Conservation (phyloP, 2,329 filamentous ascomycete species). For the Cercospora sp. region DNA sequence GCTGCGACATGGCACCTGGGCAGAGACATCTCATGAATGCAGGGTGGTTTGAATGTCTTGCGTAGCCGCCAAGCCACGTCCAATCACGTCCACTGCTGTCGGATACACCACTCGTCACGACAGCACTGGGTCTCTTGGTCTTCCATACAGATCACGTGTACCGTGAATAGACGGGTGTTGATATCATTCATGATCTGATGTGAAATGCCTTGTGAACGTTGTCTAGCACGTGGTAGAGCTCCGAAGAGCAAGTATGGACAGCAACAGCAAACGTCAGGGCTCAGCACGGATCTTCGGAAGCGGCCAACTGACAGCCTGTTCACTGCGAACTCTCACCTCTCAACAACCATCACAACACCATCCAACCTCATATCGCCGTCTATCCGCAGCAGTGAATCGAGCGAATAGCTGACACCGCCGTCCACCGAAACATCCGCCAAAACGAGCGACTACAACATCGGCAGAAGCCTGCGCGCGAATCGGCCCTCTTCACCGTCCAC, state of each 20-base stretch:
- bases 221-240: neutral
- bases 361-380: neutral
- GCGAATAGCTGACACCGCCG: neutral
- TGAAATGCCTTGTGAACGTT: neutral
- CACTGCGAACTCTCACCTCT: neutral
- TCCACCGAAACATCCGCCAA: constrained; percentile 18
- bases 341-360: neutral
- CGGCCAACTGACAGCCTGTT: neutral
- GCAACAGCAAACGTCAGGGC: constrained; percentile 4
- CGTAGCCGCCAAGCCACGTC: neutral
- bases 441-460: constrained; percentile 34
- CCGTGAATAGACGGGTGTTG: neutral
- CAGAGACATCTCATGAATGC: neutral
- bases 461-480: constrained; percentile 36
- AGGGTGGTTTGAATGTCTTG: neutral
- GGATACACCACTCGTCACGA: neutral
- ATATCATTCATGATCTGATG: neutral
- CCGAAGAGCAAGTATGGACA: neutral
- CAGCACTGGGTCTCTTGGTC: neutral
- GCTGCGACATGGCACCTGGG: neutral
- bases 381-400: neutral
- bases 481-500: constrained; percentile 22
- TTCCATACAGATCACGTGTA: neutral
- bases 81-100: neutral
- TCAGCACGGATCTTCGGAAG: constrained; percentile 1